phyloP scores from a whole-genome alignment of 1,284 basidiomycete genomes.

The Rhizoctonia solani region DNA sequence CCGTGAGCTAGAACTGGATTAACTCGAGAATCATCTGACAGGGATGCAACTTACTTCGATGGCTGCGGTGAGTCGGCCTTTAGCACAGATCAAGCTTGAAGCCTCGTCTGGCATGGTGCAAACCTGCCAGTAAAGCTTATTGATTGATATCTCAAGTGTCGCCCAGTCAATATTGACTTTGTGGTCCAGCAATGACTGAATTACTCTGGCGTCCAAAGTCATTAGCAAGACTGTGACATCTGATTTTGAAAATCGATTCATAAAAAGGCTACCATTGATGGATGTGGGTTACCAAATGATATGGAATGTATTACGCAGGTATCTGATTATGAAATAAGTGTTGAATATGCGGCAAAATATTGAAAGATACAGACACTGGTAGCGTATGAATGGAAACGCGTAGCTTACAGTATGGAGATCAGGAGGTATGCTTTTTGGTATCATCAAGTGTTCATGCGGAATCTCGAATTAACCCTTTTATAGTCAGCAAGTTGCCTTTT shows the following conservation, averaged over 20 bases:
- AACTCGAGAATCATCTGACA: not conserved
- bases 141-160: not conserved
- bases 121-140: not conserved
- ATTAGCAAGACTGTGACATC: constrained; percentile 4
- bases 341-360: not conserved
- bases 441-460: not conserved
- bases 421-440: not conserved
- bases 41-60: not conserved
- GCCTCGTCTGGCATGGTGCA: not conserved
- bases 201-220: constrained; percentile 6
- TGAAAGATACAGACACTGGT: constrained; percentile 3
- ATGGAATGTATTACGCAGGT: too few relatives aligned
- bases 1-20: not conserved
- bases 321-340: not conserved
- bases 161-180: not conserved
- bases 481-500: not conserved
- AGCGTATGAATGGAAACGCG: constrained; percentile 7
- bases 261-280: too few relatives aligned
- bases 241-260: not conserved
- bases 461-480: not conserved
- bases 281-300: too few relatives aligned
- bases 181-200: constrained; percentile 10
- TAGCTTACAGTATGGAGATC: constrained; percentile 6
- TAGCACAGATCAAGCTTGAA: not conserved
- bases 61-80: not conserved